Base-by-base conservation (phyloP, 1,139 yeast species). In the Sugiyamaella xylanicola region DNA sequence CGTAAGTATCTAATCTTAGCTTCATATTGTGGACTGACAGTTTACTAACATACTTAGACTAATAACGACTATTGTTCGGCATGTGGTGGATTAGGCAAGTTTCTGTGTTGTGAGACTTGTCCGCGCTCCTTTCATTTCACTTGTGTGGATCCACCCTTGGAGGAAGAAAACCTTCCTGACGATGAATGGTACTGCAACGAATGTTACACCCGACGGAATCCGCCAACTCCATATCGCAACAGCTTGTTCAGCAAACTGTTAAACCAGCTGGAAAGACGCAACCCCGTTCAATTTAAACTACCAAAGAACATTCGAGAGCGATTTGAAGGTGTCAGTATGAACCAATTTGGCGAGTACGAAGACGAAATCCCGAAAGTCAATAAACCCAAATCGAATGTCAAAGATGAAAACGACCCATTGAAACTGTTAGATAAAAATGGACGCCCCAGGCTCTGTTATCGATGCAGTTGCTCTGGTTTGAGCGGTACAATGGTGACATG, bases 81-180 rank as follows among this genome's bases (percentile, higher is more conserved):
- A 0, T 93, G 99, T 72, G 91, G 95, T 0, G 90, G 91, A 25
- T 77, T 92, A 0, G 99, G 99, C 7, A 78, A 88, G 39, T 90
- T 93, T 62, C 77, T 93, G 29, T 93, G 98, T 71, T 93, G 99
- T 73, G 99, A 93, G 64, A 78, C 88, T 1, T 93, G 99, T 71
- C 97, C 97, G 0, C 81, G 80, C 65, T 88, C 97, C 0, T 93
- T 92, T 70, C 99, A 93, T 68, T 90, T 93, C 67, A 78, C 88
- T 11, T 93, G 99, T 69, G 82, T 93, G 60, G 87, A 89, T 63
- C 98, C 98, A 1, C 98, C 99, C 0, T 72, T 87, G 22, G 93
- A 87, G 60, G 86, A 85, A 48, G 77, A 76, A 46, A 78, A 82
- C 43, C 76, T 91, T 7, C 97, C 97, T 0, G 95, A 86, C 54